These are phyloP conservation scores for Aspergillus kassunensis DNA, from an alignment of 495 filamentous ascomycete species.

Conservation along the genomic window DNA sequence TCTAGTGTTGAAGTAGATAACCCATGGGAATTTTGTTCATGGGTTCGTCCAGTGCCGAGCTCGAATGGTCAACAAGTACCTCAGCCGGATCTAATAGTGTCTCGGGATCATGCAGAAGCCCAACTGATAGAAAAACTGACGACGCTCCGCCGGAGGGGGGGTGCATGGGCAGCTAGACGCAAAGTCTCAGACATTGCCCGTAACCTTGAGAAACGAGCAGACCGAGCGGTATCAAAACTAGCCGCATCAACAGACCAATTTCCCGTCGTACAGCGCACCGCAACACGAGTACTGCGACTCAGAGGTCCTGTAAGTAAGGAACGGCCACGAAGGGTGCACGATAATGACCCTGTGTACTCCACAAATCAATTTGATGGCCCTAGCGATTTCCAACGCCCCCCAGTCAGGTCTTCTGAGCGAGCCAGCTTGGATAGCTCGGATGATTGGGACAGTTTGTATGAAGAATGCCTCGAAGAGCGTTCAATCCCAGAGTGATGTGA, in stretches of 20 bases:
- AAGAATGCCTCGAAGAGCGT: conserved; percentile 28
- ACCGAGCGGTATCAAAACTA: conserved; percentile 10
- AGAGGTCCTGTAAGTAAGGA: conserved; percentile 12
- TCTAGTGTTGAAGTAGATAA: conserved; percentile 2
- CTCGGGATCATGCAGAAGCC: conserved; percentile 6
- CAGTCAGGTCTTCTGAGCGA: background rate
- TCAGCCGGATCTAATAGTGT: background rate
- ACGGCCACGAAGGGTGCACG: conserved; percentile 1
- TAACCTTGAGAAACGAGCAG: conserved; percentile 16
- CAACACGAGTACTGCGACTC: conserved; percentile 7
- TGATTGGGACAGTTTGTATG: conserved; percentile 23
- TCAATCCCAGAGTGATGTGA: conserved; percentile 10
- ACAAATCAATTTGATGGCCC: background rate
- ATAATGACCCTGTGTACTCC: conserved; percentile 4
- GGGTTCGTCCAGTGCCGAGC: conserved; percentile 10
- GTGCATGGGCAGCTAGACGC: conserved; percentile 16
- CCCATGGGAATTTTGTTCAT: conserved; percentile 20
- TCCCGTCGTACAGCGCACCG: conserved; percentile 13
- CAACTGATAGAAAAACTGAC: conserved; percentile 8
- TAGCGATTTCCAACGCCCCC: background rate
- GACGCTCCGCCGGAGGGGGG: conserved; percentile 15
- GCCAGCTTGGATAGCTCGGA: conserved; percentile 9
- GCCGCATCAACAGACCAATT: conserved; percentile 9
- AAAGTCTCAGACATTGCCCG: conserved; percentile 15
- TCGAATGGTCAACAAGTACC: conserved; percentile 5